These are phyloP conservation scores for Fusarium proliferatum DNA, from an alignment of 2,329 filamentous ascomycete genomes.

Conservation along the genomic window DNA sequence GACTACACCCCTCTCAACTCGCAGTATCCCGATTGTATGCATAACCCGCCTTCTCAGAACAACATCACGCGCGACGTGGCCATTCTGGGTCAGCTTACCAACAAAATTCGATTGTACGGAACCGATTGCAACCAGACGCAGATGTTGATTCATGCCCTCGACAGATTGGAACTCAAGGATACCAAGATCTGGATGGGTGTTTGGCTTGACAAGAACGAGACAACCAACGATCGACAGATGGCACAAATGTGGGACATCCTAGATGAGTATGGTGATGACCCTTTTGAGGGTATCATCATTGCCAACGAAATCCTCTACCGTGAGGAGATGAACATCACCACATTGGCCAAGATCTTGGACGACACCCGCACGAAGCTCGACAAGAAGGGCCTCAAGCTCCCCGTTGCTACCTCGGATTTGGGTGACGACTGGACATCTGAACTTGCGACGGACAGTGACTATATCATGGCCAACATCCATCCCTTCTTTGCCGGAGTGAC, in stretches of 20 bases:
- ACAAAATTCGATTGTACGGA: conserved; percentile 88
- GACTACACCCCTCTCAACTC: conserved; percentile 94
- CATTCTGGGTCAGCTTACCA: conserved; percentile 88
- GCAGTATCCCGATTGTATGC: conserved; percentile 86
- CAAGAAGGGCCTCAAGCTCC: conserved; percentile 72
- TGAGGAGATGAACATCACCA: conserved; percentile 74
- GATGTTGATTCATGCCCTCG: conserved; percentile 88
- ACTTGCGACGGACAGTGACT: conserved; percentile 78
- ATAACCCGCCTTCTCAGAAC: conserved; percentile 86
- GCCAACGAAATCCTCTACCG: conserved; percentile 85
- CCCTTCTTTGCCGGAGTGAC: conserved; percentile 90
- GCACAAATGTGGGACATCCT: conserved; percentile 86
- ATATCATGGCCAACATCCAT: conserved; percentile 96
- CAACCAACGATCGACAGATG: conserved; percentile 86
- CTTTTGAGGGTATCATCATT: conserved; percentile 85
- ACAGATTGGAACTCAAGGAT: conserved; percentile 74
- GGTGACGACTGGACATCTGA: conserved; percentile 85
- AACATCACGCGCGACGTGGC: conserved; percentile 94
- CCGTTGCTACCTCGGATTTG: conserved; percentile 87
- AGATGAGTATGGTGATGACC: conserved; percentile 71
- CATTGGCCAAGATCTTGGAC: conserved; percentile 72
- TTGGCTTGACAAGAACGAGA: conserved; percentile 86
- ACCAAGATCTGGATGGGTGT: conserved; percentile 96
- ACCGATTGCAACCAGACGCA: conserved; percentile 98
- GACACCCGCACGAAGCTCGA: conserved; percentile 80